Evolutionary conservation across 169 alveolate genomes (phyloP).

Genomic region (Plasmodium yoelii): DNA sequence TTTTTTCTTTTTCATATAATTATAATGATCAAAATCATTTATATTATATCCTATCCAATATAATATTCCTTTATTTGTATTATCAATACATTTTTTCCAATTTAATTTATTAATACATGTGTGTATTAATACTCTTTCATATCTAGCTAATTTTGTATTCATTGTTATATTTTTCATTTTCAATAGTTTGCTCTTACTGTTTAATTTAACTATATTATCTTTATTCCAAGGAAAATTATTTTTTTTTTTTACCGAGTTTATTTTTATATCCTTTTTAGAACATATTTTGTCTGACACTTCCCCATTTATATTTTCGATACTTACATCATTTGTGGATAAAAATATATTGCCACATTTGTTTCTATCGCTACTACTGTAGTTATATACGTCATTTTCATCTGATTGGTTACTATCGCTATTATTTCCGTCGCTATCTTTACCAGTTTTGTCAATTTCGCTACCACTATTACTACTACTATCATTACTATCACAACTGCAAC

Average conservation of each 20-base stretch:
- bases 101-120: conserved; percentile 68
- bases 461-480: conserved; percentile 7
- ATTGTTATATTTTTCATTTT: conserved; percentile 34
- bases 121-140: conserved; percentile 73
- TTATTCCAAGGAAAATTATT: conserved; percentile 61
- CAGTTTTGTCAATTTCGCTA: background rate
- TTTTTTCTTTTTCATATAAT: conserved; percentile 77
- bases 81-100: conserved; percentile 72
- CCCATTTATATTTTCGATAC: too few relatives aligned
- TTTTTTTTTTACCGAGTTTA: background rate
- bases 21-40: conserved; percentile 73
- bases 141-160: conserved; percentile 71
- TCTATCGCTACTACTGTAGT: background rate
- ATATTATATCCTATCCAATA: conserved; percentile 76
- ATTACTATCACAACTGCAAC: background rate
- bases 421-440: background rate
- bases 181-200: conserved; percentile 1
- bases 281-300: background rate
- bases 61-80: conserved; percentile 50
- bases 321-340: background rate
- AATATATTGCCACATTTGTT: too few relatives aligned
- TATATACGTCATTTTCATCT: background rate
- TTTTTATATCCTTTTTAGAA: background rate
- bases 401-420: background rate
- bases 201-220: conserved; percentile 49